Evolutionary conservation across 2,329 filamentous ascomycete genomes (phyloP).

Genomic region (Thyridium curvatum): DNA sequence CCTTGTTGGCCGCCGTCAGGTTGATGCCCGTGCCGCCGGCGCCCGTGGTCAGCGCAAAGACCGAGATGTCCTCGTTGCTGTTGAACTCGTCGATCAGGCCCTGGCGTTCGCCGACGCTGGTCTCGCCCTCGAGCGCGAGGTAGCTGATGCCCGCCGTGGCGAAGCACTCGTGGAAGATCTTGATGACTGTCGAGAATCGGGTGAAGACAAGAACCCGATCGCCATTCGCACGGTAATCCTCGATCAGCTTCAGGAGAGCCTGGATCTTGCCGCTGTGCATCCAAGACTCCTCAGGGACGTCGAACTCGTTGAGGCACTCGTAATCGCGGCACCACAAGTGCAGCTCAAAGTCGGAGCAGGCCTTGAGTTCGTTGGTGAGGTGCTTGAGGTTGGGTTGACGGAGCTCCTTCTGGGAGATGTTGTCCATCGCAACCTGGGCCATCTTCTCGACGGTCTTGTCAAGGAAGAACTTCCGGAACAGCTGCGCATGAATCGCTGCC

Average conservation of each 20-base stretch:
- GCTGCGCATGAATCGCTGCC: conserved; percentile 82
- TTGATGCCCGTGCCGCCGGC: conserved; percentile 98
- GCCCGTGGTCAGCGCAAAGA: conserved; percentile 89
- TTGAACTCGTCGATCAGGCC: conserved; percentile 85
- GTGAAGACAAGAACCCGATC: conserved; percentile 89
- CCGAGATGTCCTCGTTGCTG: conserved; percentile 66
- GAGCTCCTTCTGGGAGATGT: conserved; percentile 51
- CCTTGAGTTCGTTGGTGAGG: conserved; percentile 48
- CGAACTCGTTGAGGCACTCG: conserved; percentile 44
- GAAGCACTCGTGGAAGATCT: conserved; percentile 81
- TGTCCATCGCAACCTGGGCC: conserved; percentile 67
- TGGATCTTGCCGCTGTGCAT: conserved; percentile 75
- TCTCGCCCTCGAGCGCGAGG: conserved; percentile 81
- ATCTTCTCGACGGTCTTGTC: conserved; percentile 67
- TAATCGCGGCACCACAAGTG: conserved; percentile 60
- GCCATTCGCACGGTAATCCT: conserved; percentile 67
- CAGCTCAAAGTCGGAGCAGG: conserved; percentile 58
- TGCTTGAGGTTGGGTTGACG: conserved; percentile 45
- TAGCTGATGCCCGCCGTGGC: conserved; percentile 67
- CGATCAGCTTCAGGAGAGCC: conserved; percentile 69
- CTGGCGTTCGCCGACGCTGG: conserved; percentile 77
- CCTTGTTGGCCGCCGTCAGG: conserved; percentile 90
- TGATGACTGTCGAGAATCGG: conserved; percentile 86
- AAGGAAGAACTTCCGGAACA: conserved; percentile 77
- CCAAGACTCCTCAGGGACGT: conserved; percentile 47